Percentiles rank a stretch among this genome's conserved stretches.
phyloP scores from a whole-genome alignment of 306 rosid genomes.

The Myrica gale region DNA sequence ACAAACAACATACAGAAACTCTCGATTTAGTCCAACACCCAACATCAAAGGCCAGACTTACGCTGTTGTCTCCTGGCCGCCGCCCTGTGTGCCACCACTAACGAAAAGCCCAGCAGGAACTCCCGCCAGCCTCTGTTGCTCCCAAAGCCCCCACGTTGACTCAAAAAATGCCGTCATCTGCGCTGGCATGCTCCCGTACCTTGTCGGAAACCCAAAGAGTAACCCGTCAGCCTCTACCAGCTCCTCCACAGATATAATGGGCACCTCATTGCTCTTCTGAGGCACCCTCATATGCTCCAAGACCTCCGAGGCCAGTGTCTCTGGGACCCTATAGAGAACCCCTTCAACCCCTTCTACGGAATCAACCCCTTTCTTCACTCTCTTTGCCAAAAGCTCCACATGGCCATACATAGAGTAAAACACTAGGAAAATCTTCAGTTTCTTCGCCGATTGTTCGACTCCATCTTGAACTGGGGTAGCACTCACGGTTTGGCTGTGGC shows the following conservation, averaged over 20 bases:
- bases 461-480: constrained; percentile 25
- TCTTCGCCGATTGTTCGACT: constrained; percentile 19
- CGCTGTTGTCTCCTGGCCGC: constrained; percentile 88
- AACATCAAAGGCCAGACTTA: constrained; percentile 33
- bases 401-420: constrained; percentile 78
- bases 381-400: constrained; percentile 64
- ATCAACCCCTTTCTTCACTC: constrained; percentile 62
- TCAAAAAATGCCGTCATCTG: constrained; percentile 80
- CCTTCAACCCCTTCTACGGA: constrained; percentile 72
- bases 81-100: constrained; percentile 82
- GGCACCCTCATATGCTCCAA: constrained; percentile 69
- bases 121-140: constrained; percentile 68
- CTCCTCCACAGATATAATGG: constrained; percentile 51
- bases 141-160: constrained; percentile 56
- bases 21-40: background rate
- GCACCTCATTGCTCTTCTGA: constrained; percentile 40
- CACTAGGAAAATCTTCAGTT: constrained; percentile 56
- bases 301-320: constrained; percentile 53
- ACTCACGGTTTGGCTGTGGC: constrained; percentile 25
- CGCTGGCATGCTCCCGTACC: constrained; percentile 70
- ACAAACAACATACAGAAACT: background rate
- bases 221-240: constrained; percentile 74
- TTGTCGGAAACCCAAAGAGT: constrained; percentile 73
- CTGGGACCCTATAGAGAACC: constrained; percentile 56
- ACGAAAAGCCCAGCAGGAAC: constrained; percentile 76